These are phyloP conservation scores for Patellifolia procumbens DNA, from an alignment of 179 eudicot species.

Conservation along the genomic window DNA sequence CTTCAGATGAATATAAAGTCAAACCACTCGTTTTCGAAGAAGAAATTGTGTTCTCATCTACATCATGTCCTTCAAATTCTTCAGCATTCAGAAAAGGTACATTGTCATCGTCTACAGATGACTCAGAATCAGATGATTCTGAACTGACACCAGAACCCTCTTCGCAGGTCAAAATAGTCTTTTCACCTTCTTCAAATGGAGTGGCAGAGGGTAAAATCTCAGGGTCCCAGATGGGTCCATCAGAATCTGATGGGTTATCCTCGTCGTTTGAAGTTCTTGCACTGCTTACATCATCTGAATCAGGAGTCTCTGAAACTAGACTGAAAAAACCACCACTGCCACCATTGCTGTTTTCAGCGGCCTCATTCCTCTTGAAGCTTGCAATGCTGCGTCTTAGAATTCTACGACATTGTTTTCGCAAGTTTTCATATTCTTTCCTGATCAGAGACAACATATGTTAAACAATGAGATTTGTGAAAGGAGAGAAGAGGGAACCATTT, in stretches of 20 bases:
- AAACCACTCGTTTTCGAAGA: constrained; percentile 24
- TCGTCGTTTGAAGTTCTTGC: constrained; percentile 39
- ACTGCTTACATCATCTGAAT: constrained; percentile 51
- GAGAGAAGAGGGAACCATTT: not conserved
- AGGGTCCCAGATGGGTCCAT: constrained; percentile 28
- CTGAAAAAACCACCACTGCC: constrained; percentile 37
- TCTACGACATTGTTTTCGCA: constrained; percentile 53
- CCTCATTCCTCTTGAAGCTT: constrained; percentile 38
- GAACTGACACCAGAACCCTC: constrained; percentile 39
- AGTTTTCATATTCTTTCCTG: constrained; percentile 60
- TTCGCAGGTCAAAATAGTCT: constrained; percentile 37
- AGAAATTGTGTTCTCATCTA: constrained; percentile 19
- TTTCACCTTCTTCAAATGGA: constrained; percentile 37
- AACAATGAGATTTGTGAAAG: not conserved
- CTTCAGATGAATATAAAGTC: constrained; percentile 45
- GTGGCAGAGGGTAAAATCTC: constrained; percentile 17
- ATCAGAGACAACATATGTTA: not conserved
- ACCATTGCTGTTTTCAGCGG: constrained; percentile 30
- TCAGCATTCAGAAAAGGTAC: constrained; percentile 34
- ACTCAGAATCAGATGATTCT: constrained; percentile 59
- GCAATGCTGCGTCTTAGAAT: constrained; percentile 27
- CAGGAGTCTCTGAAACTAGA: constrained; percentile 45
- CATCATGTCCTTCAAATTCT: constrained; percentile 31
- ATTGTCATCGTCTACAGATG: constrained; percentile 50
- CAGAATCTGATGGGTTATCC: constrained; percentile 24